Evolutionary conservation across 2,329 filamentous ascomycete species (phyloP).

Genomic region (Lithohypha guttulata): DNA sequence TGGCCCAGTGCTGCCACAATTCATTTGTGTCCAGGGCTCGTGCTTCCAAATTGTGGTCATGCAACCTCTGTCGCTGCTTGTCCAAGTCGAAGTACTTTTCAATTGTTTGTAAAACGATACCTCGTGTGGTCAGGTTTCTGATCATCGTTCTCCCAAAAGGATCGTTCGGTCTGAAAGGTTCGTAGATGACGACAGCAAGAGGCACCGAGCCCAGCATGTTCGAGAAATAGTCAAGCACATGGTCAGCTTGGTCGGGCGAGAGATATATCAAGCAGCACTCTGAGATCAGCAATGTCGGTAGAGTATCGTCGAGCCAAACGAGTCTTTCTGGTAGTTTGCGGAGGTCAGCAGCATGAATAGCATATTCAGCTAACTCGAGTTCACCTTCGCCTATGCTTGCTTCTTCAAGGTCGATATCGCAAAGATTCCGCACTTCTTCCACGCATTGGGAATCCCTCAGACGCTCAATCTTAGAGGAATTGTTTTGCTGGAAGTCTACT

Average conservation of each 20-base stretch:
- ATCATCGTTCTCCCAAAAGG: conserved; percentile 89
- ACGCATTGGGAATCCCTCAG: conserved; percentile 17
- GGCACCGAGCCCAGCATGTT: conserved; percentile 40
- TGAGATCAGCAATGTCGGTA: conserved; percentile 78
- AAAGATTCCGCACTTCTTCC: conserved; percentile 22
- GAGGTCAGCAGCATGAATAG: conserved; percentile 59
- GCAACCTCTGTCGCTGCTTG: conserved; percentile 59
- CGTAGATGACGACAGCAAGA: conserved; percentile 65
- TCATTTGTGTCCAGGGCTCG: conserved; percentile 51
- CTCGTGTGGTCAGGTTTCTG: conserved; percentile 69
- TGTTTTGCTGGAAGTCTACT: conserved; percentile 73
- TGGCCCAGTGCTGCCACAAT: conserved; percentile 72
- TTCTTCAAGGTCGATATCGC: conserved; percentile 24
- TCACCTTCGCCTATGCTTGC: conserved; percentile 27
- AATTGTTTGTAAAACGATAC: conserved; percentile 76
- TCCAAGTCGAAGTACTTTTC: conserved; percentile 56
- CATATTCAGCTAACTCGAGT: conserved; percentile 38
- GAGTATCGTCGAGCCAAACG: conserved; percentile 37
- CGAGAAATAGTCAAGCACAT: conserved; percentile 56
- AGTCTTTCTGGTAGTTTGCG: conserved; percentile 41
- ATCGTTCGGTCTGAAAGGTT: conserved; percentile 74
- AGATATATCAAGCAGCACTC: conserved; percentile 96
- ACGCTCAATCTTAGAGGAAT: conserved; percentile 49
- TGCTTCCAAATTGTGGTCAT: conserved; percentile 53
- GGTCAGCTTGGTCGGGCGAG: conserved; percentile 50